A percentile compares a stretch with the other conserved stretches of the same genome.
Evolutionary conservation across 441 rosid genomes (phyloP).

Genomic region (Aleurites moluccanus): DNA sequence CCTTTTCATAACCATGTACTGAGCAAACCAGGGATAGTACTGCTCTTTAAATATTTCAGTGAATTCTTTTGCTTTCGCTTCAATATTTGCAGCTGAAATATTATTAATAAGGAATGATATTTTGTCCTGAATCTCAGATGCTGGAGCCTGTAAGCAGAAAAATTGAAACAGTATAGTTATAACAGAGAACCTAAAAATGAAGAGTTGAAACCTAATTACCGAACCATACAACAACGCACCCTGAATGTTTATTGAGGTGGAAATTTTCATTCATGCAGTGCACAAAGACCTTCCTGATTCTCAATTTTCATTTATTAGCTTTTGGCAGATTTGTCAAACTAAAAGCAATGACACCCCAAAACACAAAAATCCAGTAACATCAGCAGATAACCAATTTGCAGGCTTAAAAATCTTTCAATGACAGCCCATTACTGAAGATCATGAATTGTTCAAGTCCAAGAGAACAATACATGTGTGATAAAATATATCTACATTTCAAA

Average conservation of each 20-base stretch:
- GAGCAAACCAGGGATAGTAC: conserved; percentile 95
- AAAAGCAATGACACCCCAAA: neutral
- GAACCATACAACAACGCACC: neutral
- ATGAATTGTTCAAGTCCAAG: neutral
- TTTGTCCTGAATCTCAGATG: conserved; percentile 85
- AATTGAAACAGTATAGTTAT: neutral
- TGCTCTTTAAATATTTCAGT: conserved; percentile 83
- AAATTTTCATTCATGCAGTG: neutral
- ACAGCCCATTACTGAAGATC: neutral
- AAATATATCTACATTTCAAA: no score
- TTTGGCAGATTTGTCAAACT: neutral
- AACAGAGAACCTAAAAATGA: neutral
- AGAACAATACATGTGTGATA: neutral
- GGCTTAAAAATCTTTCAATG: neutral
- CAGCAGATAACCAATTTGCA: neutral
- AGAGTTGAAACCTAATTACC: neutral
- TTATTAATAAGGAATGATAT: conserved; percentile 90
- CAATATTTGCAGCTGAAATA: conserved; percentile 77
- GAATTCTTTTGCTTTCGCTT: conserved; percentile 84
- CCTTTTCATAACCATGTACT: conserved; percentile 99
- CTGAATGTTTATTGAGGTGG: neutral
- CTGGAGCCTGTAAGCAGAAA: conserved; percentile 70
- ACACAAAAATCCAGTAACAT: neutral
- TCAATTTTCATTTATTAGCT: neutral
- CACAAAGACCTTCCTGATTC: neutral